Conservation (phyloP, 2,329 filamentous ascomycete genomes). For the Penicillium griseofulvum region DNA sequence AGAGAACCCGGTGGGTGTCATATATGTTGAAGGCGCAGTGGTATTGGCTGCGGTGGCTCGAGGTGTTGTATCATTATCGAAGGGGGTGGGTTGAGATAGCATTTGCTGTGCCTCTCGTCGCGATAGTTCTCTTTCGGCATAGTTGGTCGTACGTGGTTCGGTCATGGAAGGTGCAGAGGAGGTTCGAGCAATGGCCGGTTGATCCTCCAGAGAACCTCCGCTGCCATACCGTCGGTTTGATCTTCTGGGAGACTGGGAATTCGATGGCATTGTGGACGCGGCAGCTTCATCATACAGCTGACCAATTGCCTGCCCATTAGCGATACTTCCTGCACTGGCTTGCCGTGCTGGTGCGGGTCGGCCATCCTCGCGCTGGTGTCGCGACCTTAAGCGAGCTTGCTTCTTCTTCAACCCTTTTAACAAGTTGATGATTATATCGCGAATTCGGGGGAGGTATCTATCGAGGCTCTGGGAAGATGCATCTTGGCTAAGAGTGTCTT, state of each 20-base stretch:
- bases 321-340: slow-evolving; percentile 48
- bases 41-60: slow-evolving; percentile 25
- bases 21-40: slow-evolving; percentile 26
- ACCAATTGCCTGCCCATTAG: slow-evolving; percentile 46
- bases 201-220: slow-evolving; percentile 39
- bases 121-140: slow-evolving; percentile 41
- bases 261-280: slow-evolving; percentile 22
- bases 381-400: slow-evolving; percentile 76
- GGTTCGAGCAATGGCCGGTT: slow-evolving; percentile 26
- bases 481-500: slow-evolving; percentile 94
- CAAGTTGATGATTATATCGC: slow-evolving; percentile 97
- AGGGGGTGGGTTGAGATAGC: slow-evolving; percentile 63
- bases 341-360: slow-evolving; percentile 40
- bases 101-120: slow-evolving; percentile 40
- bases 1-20: slow-evolving; percentile 12
- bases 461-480: slow-evolving; percentile 91
- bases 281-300: slow-evolving; percentile 44
- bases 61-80: slow-evolving; percentile 53
- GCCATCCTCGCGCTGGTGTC: slow-evolving; percentile 52
- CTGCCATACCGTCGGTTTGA: slow-evolving; percentile 39
- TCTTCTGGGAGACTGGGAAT: slow-evolving; percentile 34
- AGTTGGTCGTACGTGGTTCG: slow-evolving; percentile 31
- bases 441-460: slow-evolving; percentile 86
- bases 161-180: slow-evolving; percentile 28
- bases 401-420: slow-evolving; percentile 96